A percentile compares a stretch with the other conserved stretches of the same genome.
Evolutionary conservation across 2,329 filamentous ascomycete species (phyloP).

Genomic region (Colletotrichum caudatum): DNA sequence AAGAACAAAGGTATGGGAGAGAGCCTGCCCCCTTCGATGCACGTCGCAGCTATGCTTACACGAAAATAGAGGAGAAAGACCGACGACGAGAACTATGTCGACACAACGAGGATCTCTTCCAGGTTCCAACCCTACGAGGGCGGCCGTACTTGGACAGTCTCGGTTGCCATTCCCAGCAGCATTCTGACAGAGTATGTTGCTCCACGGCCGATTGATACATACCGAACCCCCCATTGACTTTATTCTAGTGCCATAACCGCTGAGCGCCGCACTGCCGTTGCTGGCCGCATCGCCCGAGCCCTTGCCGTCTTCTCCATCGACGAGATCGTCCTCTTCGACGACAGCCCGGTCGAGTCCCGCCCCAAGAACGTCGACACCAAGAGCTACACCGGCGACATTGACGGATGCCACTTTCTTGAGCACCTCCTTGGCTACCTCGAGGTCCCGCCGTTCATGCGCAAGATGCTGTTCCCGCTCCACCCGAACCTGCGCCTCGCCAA

Average conservation of each 20-base stretch:
- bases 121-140: conserved; percentile 73
- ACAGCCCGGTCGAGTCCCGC: conserved; percentile 64
- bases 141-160: conserved; percentile 79
- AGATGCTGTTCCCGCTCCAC: conserved; percentile 80
- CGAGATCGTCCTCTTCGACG: conserved; percentile 85
- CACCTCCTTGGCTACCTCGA: conserved; percentile 87
- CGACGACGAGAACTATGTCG: conserved; percentile 56
- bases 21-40: rapidly evolving
- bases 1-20: conserved; percentile 41
- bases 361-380: conserved; percentile 62
- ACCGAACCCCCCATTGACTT: neutral
- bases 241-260: conserved; percentile 72
- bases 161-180: conserved; percentile 82
- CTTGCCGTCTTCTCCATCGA: conserved; percentile 87
- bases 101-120: conserved; percentile 71
- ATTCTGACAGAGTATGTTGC: conserved; percentile 76
- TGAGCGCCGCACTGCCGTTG: conserved; percentile 80
- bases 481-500: conserved; percentile 81
- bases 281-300: conserved; percentile 82
- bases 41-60: neutral
- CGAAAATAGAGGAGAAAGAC: conserved; percentile 63
- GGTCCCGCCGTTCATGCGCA: conserved; percentile 84
- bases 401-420: conserved; percentile 83
- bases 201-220: neutral
- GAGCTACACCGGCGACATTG: conserved; percentile 75